Evolutionary conservation across 768 basidiomycete genomes (phyloP).

Genomic region (Suillus tomentosus): DNA sequence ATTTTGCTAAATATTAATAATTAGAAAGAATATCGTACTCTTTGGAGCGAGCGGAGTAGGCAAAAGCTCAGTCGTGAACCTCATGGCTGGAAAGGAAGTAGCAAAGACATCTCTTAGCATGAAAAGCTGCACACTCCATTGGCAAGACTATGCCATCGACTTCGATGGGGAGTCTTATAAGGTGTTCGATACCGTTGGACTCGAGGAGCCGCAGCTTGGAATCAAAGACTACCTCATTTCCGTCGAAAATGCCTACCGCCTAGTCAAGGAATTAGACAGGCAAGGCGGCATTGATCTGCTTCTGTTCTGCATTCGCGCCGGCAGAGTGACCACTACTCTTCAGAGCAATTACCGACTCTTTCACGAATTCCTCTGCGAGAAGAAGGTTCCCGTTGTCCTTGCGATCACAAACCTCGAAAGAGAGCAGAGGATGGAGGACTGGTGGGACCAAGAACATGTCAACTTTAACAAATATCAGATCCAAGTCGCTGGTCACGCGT

Average conservation of each 20-base stretch:
- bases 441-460: constrained; percentile 13
- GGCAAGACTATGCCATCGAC: constrained; percentile 28
- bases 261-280: constrained; percentile 34
- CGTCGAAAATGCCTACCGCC: constrained; percentile 32
- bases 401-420: constrained; percentile 43
- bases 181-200: constrained; percentile 37
- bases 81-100: constrained; percentile 31
- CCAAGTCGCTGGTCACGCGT: constrained; percentile 31
- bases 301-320: constrained; percentile 42
- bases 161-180: constrained; percentile 25
- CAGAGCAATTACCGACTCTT: constrained; percentile 36
- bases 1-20: too few species aligned
- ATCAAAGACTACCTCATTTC: constrained; percentile 26
- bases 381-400: not conserved
- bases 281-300: constrained; percentile 42
- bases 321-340: constrained; percentile 33
- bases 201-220: constrained; percentile 30
- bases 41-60: too few species aligned
- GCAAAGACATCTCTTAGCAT: constrained; percentile 28
- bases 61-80: constrained; percentile 35
- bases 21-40: too few species aligned
- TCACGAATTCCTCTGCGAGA: constrained; percentile 21
- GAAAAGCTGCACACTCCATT: constrained; percentile 36
- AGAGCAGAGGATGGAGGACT: constrained; percentile 36
- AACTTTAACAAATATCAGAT: constrained; percentile 18